These are phyloP conservation scores for Entonaema liquescens DNA, from an alignment of 495 filamentous ascomycete genomes.

Conservation along the genomic window DNA sequence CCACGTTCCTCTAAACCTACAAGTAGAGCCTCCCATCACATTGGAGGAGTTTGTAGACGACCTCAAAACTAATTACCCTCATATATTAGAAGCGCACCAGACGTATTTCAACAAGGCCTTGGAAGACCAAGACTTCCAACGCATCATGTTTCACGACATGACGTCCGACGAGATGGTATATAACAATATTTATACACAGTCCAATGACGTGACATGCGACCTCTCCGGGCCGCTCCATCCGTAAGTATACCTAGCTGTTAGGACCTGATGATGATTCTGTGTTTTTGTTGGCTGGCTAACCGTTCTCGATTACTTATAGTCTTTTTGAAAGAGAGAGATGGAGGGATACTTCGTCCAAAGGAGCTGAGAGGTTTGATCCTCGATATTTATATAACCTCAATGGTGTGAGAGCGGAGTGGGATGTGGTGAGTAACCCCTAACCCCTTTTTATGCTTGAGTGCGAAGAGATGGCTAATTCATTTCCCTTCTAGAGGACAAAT, in stretches of 20 bases:
- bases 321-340: slow-evolving; percentile 21
- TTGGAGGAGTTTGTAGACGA: background rate
- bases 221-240: slow-evolving; percentile 33
- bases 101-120: slow-evolving; percentile 24
- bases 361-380: slow-evolving; percentile 4
- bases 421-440: slow-evolving; percentile 30
- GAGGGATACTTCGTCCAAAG: slow-evolving; percentile 2
- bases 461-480: background rate
- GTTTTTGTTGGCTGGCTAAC: background rate
- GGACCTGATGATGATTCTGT: background rate
- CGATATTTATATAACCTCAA: slow-evolving; percentile 42
- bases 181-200: slow-evolving; percentile 21
- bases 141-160: slow-evolving; percentile 31
- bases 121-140: slow-evolving; percentile 48
- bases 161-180: slow-evolving; percentile 49
- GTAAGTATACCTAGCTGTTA: too few species aligned
- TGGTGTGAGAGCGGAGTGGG: slow-evolving; percentile 38
- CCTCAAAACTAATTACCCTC: background rate
- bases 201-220: slow-evolving; percentile 25
- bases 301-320: background rate
- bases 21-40: background rate
- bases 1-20: background rate
- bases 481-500: slow-evolving; percentile 29
- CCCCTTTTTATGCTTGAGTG: background rate
- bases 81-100: slow-evolving; percentile 4